A percentile compares a stretch with the other conserved stretches of the same genome.
Evolutionary conservation across 345 rosid species (phyloP).

Genomic region (Melastoma malabathricum): DNA sequence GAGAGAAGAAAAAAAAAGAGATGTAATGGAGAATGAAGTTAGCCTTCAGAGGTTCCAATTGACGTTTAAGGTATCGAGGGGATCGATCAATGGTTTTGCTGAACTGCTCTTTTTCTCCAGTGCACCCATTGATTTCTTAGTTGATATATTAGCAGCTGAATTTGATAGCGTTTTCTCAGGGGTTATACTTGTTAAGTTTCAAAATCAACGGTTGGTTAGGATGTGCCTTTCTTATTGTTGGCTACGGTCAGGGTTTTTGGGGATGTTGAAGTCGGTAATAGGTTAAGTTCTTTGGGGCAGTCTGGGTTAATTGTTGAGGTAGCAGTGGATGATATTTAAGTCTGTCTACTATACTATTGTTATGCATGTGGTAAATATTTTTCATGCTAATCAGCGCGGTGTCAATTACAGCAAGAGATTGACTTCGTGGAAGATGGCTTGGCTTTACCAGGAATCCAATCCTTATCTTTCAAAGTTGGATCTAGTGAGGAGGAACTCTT

Average conservation of each 20-base stretch:
- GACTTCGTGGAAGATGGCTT: conserved; percentile 76
- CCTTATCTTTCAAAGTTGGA: conserved; percentile 49
- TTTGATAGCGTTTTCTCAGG: no score
- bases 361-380: neutral
- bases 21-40: conserved; percentile 75
- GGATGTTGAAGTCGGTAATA: no score
- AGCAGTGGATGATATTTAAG: neutral
- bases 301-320: no score
- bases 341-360: neutral
- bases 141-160: neutral
- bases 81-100: conserved; percentile 1
- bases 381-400: neutral
- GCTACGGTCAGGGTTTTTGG: no score
- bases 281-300: no score
- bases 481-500: conserved; percentile 79
- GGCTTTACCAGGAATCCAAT: conserved; percentile 50
- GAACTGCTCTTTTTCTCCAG: neutral
- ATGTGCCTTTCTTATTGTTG: no score
- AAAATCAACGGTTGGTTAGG: no score
- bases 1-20: conserved; percentile 98
- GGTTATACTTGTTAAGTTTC: no score
- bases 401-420: conserved; percentile 56
- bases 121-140: conserved; percentile 2
- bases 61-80: conserved; percentile 54
- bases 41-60: conserved; percentile 84